Base-by-base conservation (phyloP, 1,284 basidiomycete species). In the Rhodotorula sp. region DNA sequence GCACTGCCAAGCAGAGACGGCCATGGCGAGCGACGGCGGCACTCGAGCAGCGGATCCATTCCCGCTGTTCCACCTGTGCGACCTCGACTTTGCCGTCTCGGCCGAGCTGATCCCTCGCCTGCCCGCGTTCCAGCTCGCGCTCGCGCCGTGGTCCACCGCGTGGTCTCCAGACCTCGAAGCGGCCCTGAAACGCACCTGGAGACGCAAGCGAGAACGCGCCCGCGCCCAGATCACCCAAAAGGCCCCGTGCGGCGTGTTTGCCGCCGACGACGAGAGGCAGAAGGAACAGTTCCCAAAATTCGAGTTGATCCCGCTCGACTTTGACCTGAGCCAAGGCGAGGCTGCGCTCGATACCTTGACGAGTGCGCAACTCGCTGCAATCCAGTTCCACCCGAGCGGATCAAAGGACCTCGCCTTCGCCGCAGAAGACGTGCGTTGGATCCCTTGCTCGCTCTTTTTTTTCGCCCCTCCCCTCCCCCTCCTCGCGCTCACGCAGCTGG, bases 61-160 rank as follows among this genome's bases (percentile, higher is more conserved):
- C 68, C 71, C 71, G 18, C 65, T 73, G 5, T 56, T 73, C 31
- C 71, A 70, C 56, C 65, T 73, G 26, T 48, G 60, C 23, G 52
- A 63, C 43, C 68, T 73, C 60, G 66, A 68, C 51, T 73, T 65
- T 26, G 43, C 23, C 18, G 39, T 60, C 63, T 21, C 49, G 5
- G n/a, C 65, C 23, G n/a, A 70, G 54, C 18, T 62, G 4, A 31
- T 51, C 14, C 57, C 61, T 20, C 6, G 12, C 3, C 61, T 70
- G 23, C 31, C 66, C 10, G 46, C 61, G 2, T 63, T 47, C 54
- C 69, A 70, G 49, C 66, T 73, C 20, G 66, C 72, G 1, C 54
- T 73, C 46, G 66, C 72, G n/a, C 72, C 57, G 2, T 65, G 51
- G 58, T 26, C 39, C n/a, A 21, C 46, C 23, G 52, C 61, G 52